Percentiles rank a stretch among this genome's conserved stretches.
Conservation (phyloP, 768 basidiomycete species). For the Agaricus sinodeliciosus region DNA sequence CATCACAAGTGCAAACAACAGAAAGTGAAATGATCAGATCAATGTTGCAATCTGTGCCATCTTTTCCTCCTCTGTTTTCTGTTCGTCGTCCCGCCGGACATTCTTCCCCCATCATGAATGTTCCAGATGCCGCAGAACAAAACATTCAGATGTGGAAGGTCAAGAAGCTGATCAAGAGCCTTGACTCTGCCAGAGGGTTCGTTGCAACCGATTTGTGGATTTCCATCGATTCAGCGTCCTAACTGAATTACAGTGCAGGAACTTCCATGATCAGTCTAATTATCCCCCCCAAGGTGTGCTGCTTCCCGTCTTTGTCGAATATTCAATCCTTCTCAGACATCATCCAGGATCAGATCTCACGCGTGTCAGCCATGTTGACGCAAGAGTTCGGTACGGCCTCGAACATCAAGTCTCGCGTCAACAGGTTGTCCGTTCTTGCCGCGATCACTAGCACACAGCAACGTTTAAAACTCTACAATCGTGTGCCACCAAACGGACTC, state of each 20-base stretch:
- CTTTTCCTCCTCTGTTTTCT: slow-evolving; percentile 17
- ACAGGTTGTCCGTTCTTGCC: slow-evolving; percentile 93
- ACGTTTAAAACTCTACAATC: slow-evolving; percentile 91
- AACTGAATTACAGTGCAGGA: slow-evolving; percentile 55
- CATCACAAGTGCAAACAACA: slow-evolving; percentile 26
- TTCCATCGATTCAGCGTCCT: slow-evolving; percentile 19
- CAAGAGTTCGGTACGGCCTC: slow-evolving; percentile 99
- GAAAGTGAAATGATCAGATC: slow-evolving; percentile 22
- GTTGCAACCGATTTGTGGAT: background rate
- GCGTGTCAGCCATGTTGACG: slow-evolving; percentile 91
- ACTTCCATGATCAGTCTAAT: slow-evolving; percentile 99
- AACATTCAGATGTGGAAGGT: slow-evolving; percentile 99
- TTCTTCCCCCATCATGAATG: slow-evolving; percentile 59
- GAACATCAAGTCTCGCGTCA: slow-evolving; percentile 99
- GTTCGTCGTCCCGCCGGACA: slow-evolving; percentile 15
- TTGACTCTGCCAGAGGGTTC: slow-evolving; percentile 91
- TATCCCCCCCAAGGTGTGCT: slow-evolving; percentile 81
- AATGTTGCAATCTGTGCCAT: slow-evolving; percentile 14
- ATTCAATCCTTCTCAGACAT: slow-evolving; percentile 8
- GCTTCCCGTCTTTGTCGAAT: background rate
- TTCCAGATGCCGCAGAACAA: slow-evolving; percentile 76
- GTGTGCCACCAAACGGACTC: slow-evolving; percentile 94
- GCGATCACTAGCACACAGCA: slow-evolving; percentile 99
- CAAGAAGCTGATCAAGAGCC: slow-evolving; percentile 98
- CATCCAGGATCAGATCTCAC: slow-evolving; percentile 84